Percentiles rank a stretch among this genome's conserved stretches.
These are phyloP conservation scores for Colletotrichum echinochloae DNA, from an alignment of 2,329 filamentous ascomycete species.

Conservation along the genomic window DNA sequence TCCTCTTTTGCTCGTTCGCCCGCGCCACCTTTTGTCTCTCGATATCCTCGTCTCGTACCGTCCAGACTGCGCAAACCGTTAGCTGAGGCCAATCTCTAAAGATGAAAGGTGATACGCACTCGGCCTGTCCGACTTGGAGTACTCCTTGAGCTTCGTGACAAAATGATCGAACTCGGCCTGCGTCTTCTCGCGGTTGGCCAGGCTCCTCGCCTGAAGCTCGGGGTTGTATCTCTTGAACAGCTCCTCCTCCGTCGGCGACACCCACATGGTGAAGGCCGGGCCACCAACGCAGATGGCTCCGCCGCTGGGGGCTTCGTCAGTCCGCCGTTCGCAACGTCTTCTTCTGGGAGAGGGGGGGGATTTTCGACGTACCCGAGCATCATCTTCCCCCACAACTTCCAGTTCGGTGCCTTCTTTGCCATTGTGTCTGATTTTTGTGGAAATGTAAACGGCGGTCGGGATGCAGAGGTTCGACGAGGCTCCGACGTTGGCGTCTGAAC, in stretches of 20 bases:
- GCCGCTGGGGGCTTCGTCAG: conserved; percentile 65
- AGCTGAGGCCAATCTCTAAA: neutral
- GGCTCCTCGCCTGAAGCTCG: conserved; percentile 87
- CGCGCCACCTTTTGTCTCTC: conserved; percentile 55
- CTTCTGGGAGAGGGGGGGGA: too few species aligned
- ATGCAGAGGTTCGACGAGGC: neutral
- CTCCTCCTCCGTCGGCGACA: conserved; percentile 90
- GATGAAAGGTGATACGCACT: conserved; percentile 67
- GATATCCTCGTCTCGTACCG: conserved; percentile 63
- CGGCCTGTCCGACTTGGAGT: conserved; percentile 90
- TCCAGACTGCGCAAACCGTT: conserved; percentile 58
- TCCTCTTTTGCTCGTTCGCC: conserved; percentile 50
- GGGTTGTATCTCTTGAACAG: conserved; percentile 93
- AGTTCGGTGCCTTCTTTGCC: conserved; percentile 64
- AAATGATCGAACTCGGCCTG: conserved; percentile 93
- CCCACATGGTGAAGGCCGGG: conserved; percentile 83
- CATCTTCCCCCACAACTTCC: conserved; percentile 77
- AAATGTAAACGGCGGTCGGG: neutral
- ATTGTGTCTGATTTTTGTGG: conserved; percentile 43
- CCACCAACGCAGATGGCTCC: conserved; percentile 81
- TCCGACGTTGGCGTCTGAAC: neutral
- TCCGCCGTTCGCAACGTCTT: neutral
- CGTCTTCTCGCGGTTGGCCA: conserved; percentile 81
- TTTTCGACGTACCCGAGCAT: conserved; percentile 69
- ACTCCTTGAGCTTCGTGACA: conserved; percentile 84